Evolutionary conservation across 1,139 yeast genomes (phyloP), one percentile per base, ranked within the genome.

Genomic region (Hyphopichia wangnamkhiaoensis): DNA sequence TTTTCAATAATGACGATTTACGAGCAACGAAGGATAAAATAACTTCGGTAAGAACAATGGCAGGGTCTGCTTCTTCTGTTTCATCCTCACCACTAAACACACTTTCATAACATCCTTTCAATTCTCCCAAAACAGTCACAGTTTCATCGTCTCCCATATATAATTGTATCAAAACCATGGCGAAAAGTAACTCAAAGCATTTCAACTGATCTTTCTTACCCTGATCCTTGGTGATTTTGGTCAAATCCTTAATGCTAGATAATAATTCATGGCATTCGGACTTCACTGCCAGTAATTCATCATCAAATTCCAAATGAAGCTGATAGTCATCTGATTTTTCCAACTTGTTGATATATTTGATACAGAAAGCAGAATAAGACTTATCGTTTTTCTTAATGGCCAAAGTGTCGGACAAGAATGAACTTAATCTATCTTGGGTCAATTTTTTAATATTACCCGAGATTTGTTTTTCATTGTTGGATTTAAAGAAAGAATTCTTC

Each of bases 131-230:
- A 17, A 89, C 83, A 24, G 80, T 71, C 4, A 85, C 80, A 0
- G 96, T 84, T 46, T 91, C 98, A 39, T 78, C 81, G 50, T 83
- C 90, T 15, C 93, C 95, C 46, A 82, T 68, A 54, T 83, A 90
- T 31, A 91, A 71, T 56, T 90, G 96, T 20, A 93, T 59, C 34
- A 90, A 62, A 2, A 85, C 85, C 76, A 88, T 79, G 0, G 96
- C 84, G 43, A 87, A 80, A 36, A 93, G 66, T 33, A 88, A 66
- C 56, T 89, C 95, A 54, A 86, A 84, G 38, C 74, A 67, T 38
- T 55, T 56, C 10, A 63, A 56, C 33, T 65, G 66, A 28, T 61
- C 63, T 15, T 40, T 50, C 38, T 39, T 46, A 1, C 41, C 33
- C n/a, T 8, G 35, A 17, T 10, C 19, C 12, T 19, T 38, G 35